Evolutionary conservation across 1,284 basidiomycete genomes (phyloP), one percentile per base, ranked within the genome.

Genomic region (Microbotryum lychnidis-dioicae): DNA sequence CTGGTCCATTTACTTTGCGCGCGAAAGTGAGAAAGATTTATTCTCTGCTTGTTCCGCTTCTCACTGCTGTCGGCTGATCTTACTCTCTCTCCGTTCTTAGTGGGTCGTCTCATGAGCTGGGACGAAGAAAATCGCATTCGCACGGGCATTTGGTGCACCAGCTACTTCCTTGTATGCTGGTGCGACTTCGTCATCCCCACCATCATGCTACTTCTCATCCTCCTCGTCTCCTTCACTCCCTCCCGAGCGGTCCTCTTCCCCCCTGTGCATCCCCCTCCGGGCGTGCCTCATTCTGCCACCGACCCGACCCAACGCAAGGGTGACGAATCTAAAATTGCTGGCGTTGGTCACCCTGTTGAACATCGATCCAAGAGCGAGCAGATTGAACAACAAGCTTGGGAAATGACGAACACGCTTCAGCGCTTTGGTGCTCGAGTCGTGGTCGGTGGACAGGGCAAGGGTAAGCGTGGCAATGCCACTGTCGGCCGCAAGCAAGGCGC

Each of bases 161-260:
- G 74, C 1, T 82, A 82, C 72, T 80, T 78, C 58, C 55, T 75
- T 42, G 74, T 77, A 6, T 81, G 80, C 77, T 71, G 72, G 12
- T 75, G 78, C 57, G 77, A 79, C 4, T 72, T 78, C 51, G 73
- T 80, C 12, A 67, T 79, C 0, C 75, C 77, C 0, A 72, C 77
- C 3, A 59, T 80, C 14, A 63, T 77, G 37, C 57, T 68, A 27
- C 77, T 79, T 53, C 47, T 66, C 57, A 71, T 78, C 21, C 70
- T 78, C 6, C 72, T 83, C 48, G 74, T 80, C 50, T 73, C 79
- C 61, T 78, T 78, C 63, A 80, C 80, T 0, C 73, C 74, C 8
- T 76, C 77, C 2, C 74, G 82, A 51, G 61, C 71, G 18, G 64
- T 74, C 37, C 74, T 82, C 37, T 83, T 83, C 74, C 82, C 64